Conservation (phyloP, 164 flowering plant genomes). For the Euptelea pleiosperma region DNA sequence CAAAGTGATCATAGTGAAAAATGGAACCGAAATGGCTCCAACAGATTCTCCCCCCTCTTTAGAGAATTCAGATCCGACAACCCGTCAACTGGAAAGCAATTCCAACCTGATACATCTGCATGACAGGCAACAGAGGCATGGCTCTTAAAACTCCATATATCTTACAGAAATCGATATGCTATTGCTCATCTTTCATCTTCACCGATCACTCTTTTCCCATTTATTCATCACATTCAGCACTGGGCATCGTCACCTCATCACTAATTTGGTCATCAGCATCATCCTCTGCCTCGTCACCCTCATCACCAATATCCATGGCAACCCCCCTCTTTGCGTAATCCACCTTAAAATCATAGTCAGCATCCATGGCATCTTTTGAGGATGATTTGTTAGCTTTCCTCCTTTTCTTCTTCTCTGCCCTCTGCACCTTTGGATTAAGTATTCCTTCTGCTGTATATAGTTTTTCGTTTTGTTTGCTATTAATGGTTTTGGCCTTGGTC, state of each 20-base stretch:
- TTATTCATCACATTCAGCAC: constrained; percentile 16
- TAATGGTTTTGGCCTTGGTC: constrained; percentile 25
- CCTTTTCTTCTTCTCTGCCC: constrained; percentile 71
- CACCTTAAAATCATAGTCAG: constrained; percentile 82
- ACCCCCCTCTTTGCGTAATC: constrained; percentile 45
- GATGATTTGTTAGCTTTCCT: constrained; percentile 50
- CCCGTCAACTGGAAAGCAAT: no score
- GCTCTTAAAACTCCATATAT: no score
- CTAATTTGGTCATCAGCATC: constrained; percentile 17
- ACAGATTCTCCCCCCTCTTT: no score
- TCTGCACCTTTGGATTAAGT: constrained; percentile 57
- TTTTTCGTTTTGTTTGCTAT: constrained; percentile 64
- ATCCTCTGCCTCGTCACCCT: constrained; percentile 12
- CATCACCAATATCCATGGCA: constrained; percentile 37
- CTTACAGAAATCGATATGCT: no score
- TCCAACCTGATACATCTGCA: no score
- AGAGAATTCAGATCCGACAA: no score
- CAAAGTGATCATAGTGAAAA: no score
- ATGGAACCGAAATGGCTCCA: no score
- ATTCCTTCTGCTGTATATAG: constrained; percentile 77
- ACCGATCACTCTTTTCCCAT: neutral
- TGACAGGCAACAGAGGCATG: no score
- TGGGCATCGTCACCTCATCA: constrained; percentile 22
- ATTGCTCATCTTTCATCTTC: no score
- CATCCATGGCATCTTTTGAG: constrained; percentile 36